A percentile compares a stretch with the other conserved stretches of the same genome.
Evolutionary conservation across 2,329 filamentous ascomycete species (phyloP).

Genomic region (Pseudogymnoascus sp.): DNA sequence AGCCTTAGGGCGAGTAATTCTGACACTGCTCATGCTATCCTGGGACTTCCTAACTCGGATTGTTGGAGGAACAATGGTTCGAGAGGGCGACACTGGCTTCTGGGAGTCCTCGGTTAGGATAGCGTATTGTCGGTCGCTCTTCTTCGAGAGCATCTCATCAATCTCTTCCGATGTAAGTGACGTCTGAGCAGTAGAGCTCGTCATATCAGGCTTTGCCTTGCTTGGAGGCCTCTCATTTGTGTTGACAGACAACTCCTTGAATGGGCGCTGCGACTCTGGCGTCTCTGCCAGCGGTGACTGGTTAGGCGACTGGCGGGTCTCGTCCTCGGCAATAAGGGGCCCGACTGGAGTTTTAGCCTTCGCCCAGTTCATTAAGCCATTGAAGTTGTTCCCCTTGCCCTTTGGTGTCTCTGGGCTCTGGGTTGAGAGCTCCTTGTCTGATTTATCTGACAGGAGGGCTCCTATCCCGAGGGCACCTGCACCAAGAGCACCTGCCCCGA

Average conservation of each 20-base stretch:
- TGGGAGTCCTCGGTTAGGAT: conserved; percentile 21
- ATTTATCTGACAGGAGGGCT: conserved; percentile 43
- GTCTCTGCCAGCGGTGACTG: conserved; percentile 40
- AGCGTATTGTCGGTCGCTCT: conserved; percentile 29
- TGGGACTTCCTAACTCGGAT: conserved; percentile 41
- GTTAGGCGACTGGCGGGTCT: conserved; percentile 48
- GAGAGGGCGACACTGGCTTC: conserved; percentile 21
- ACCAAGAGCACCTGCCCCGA: conserved; percentile 50
- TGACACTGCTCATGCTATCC: conserved; percentile 42
- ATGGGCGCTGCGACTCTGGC: conserved; percentile 49
- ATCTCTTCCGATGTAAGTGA: conserved; percentile 75
- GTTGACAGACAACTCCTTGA: conserved; percentile 59
- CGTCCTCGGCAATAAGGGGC: conserved; percentile 57
- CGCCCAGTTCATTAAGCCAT: conserved; percentile 39
- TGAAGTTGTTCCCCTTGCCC: conserved; percentile 29
- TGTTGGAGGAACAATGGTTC: conserved; percentile 29
- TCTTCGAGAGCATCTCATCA: conserved; percentile 63
- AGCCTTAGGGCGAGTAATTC: conserved; percentile 33
- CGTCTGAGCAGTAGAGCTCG: conserved; percentile 75
- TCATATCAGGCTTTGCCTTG: conserved; percentile 39
- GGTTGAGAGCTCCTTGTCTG: conserved; percentile 27
- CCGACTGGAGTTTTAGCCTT: conserved; percentile 34
- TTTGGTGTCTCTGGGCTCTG: conserved; percentile 35
- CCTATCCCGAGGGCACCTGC: conserved; percentile 38
- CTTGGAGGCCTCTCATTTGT: conserved; percentile 35